A percentile compares a stretch with the other conserved stretches of the same genome.
phyloP scores from a whole-genome alignment of 345 rosid genomes.

The Salix exigua region DNA sequence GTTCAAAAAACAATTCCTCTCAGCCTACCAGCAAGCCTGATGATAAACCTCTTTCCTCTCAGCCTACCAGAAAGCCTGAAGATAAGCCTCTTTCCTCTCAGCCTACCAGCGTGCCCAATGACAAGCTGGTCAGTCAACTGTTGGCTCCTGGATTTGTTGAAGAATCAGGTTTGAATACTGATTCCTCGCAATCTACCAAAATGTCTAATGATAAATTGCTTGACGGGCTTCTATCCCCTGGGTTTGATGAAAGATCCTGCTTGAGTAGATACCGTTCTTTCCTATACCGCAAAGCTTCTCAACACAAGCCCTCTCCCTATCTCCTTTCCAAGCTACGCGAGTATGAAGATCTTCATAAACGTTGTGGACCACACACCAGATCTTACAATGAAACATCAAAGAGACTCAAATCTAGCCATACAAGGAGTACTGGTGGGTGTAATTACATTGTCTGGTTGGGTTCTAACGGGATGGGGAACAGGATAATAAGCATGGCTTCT shows the following conservation, averaged over 20 bases:
- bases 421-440: neutral
- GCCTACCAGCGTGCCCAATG: neutral
- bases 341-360: constrained; percentile 9
- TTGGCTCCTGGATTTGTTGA: neutral
- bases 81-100: neutral
- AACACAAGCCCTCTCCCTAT: constrained; percentile 10
- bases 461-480: constrained; percentile 27
- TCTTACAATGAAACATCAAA: neutral
- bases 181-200: neutral
- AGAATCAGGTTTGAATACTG: neutral
- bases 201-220: constrained; percentile 5
- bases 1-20: neutral
- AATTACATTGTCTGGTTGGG: constrained; percentile 21
- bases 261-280: constrained; percentile 7
- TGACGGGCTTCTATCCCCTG: constrained; percentile 10
- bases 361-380: neutral
- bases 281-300: constrained; percentile 14
- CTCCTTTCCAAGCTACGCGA: constrained; percentile 13
- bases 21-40: neutral
- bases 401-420: neutral
- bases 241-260: constrained; percentile 15
- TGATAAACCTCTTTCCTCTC: neutral
- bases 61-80: too few species aligned
- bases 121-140: neutral
- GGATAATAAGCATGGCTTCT: constrained; percentile 23